Evolutionary conservation across 352 stramenopile species (phyloP).

Genomic region (Thraustochytrium striatum): DNA sequence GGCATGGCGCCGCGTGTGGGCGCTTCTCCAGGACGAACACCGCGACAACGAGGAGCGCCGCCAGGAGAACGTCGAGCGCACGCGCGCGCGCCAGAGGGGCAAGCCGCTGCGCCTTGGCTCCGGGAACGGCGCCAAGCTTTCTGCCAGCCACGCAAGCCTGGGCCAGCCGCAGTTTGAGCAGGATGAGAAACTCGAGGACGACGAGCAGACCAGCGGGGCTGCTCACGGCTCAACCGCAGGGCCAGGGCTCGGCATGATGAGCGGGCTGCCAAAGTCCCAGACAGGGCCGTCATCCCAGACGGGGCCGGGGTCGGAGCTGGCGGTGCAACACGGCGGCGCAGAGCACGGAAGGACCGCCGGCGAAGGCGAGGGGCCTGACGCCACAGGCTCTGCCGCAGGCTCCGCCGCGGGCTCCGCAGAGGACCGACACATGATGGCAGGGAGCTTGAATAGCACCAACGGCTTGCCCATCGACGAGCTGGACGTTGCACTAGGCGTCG

Average conservation of each 20-base stretch:
- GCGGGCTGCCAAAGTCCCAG: too few species aligned
- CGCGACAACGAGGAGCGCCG: conserved; percentile 19
- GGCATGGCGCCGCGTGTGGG: conserved; percentile 53
- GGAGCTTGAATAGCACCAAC: conserved; percentile 28
- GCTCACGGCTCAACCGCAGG: too few species aligned
- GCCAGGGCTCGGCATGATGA: too few species aligned
- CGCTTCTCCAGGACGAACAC: conserved; percentile 47
- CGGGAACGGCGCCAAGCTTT: too few species aligned
- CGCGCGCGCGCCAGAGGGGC: too few species aligned
- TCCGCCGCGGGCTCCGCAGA: neutral
- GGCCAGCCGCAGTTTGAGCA: too few species aligned
- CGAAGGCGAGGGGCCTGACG: conserved; percentile 9
- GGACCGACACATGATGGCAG: neutral
- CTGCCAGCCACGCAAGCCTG: too few species aligned
- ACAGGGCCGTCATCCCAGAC: neutral
- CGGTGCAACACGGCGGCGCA: neutral
- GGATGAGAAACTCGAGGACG: neutral
- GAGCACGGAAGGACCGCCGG: neutral
- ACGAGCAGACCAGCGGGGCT: too few species aligned
- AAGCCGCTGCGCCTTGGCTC: too few species aligned
- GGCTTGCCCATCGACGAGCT: conserved; percentile 12
- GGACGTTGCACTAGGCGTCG: neutral
- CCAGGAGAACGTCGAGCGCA: too few species aligned
- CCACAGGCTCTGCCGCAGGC: too few species aligned
- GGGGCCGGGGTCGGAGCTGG: neutral